Conservation (phyloP, 805 yeast species). For the Candida maesae region DNA sequence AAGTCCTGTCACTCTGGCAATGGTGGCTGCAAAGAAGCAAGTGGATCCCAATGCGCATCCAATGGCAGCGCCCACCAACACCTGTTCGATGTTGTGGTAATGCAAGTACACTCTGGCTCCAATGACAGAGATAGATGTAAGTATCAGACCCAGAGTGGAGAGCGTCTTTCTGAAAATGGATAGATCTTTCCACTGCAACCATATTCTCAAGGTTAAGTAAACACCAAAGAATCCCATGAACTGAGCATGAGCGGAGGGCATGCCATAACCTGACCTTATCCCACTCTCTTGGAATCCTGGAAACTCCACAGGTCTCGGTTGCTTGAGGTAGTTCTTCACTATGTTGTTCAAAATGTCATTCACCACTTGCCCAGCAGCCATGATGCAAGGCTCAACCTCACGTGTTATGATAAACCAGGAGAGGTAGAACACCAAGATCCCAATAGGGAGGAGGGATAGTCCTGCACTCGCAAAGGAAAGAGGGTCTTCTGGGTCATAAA, state of each 20-base stretch:
- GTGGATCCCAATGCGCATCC: slow-evolving; percentile 59
- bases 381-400: slow-evolving; percentile 79
- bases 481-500: slow-evolving; percentile 65
- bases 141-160: slow-evolving; percentile 29
- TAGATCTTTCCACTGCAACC: slow-evolving; percentile 41
- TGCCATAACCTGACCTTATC: slow-evolving; percentile 69
- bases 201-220: slow-evolving; percentile 45
- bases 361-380: slow-evolving; percentile 81
- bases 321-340: slow-evolving; percentile 58
- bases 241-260: slow-evolving; percentile 97
- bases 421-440: slow-evolving; percentile 70
- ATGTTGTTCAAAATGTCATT: slow-evolving; percentile 72
- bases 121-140: slow-evolving; percentile 42
- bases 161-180: slow-evolving; percentile 25
- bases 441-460: slow-evolving; percentile 77
- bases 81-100: slow-evolving; percentile 76
- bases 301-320: slow-evolving; percentile 64
- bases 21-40: slow-evolving; percentile 50
- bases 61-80: slow-evolving; percentile 60
- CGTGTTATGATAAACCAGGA: slow-evolving; percentile 81
- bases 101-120: slow-evolving; percentile 71
- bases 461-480: slow-evolving; percentile 62
- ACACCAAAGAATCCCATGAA: slow-evolving; percentile 85
- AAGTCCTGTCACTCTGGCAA: slow-evolving; percentile 64
- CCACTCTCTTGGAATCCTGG: slow-evolving; percentile 36